phyloP scores from a whole-genome alignment of 768 basidiomycete genomes.

The Chalciporus piperatus region DNA sequence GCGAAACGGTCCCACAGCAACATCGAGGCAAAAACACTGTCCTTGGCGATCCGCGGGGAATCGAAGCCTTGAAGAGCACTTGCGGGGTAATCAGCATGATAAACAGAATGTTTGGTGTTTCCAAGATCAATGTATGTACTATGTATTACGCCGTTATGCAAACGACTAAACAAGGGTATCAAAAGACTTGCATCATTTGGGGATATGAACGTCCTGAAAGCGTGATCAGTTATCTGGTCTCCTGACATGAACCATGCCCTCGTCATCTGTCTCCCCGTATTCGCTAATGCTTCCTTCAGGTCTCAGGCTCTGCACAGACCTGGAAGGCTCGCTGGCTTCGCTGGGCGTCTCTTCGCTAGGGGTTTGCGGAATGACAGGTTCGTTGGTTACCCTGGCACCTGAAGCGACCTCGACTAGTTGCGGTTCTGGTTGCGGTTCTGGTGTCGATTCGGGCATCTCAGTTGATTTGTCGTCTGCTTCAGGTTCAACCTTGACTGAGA shows the following conservation, averaged over 20 bases:
- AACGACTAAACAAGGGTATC: conserved; percentile 26
- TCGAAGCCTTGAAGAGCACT: background rate
- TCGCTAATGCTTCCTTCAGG: conserved; percentile 61
- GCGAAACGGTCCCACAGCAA: conserved; percentile 10
- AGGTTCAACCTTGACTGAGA: conserved; percentile 55
- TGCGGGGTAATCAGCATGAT: conserved; percentile 10
- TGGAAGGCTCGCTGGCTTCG: conserved; percentile 24
- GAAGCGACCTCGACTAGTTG: conserved; percentile 4
- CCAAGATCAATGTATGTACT: conserved; percentile 10
- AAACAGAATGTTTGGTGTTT: conserved; percentile 3
- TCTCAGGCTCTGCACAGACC: conserved; percentile 34
- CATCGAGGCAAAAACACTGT: background rate
- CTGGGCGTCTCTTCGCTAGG: conserved; percentile 26
- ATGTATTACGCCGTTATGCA: conserved; percentile 10
- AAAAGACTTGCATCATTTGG: conserved; percentile 3
- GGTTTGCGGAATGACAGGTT: conserved; percentile 29
- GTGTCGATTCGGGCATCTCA: background rate
- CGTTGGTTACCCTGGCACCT: conserved; percentile 14
- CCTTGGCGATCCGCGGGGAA: conserved; percentile 6
- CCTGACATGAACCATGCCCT: conserved; percentile 77
- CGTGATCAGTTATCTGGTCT: conserved; percentile 40
- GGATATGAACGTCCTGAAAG: conserved; percentile 4
- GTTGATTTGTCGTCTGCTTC: conserved; percentile 12
- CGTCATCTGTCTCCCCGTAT: conserved; percentile 79
- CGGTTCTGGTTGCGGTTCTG: background rate